Evolutionary conservation across 768 basidiomycete species (phyloP).

Genomic region (Mycena albidolilacea): DNA sequence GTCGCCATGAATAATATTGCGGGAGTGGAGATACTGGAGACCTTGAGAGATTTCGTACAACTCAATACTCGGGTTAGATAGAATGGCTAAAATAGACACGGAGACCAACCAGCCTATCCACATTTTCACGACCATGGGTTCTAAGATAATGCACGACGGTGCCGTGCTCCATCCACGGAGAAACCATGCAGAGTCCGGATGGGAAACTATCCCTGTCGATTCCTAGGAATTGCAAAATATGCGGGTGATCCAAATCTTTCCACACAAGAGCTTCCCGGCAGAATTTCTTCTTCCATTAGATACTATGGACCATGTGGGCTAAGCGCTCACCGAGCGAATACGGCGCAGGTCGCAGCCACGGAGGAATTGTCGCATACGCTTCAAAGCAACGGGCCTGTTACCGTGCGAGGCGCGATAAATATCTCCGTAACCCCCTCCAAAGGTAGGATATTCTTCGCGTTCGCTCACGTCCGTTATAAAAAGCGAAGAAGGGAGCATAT

Average conservation of each 20-base stretch:
- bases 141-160: constrained; percentile 43
- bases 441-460: constrained; percentile 26
- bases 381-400: constrained; percentile 15
- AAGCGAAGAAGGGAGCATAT: constrained; percentile 36
- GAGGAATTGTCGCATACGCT: constrained; percentile 6
- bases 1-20: constrained; percentile 41
- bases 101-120: constrained; percentile 38
- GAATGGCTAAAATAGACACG: neutral
- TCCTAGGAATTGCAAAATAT: constrained; percentile 49
- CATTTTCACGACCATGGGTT: constrained; percentile 37
- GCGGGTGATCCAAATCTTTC: constrained; percentile 46
- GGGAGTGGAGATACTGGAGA: constrained; percentile 43
- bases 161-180: constrained; percentile 49
- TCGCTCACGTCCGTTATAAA: constrained; percentile 35
- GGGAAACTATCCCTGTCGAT: constrained; percentile 45
- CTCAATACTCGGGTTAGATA: constrained; percentile 1
- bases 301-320: neutral
- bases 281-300: constrained; percentile 39
- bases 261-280: constrained; percentile 47
- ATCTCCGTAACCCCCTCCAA: constrained; percentile 29
- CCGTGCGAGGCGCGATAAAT: constrained; percentile 22
- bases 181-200: constrained; percentile 44
- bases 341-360: constrained; percentile 10
- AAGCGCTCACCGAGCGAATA: constrained; percentile 13
- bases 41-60: constrained; percentile 42